Evolutionary conservation across 495 filamentous ascomycete species (phyloP).

Genomic region (Talaromyces liani): DNA sequence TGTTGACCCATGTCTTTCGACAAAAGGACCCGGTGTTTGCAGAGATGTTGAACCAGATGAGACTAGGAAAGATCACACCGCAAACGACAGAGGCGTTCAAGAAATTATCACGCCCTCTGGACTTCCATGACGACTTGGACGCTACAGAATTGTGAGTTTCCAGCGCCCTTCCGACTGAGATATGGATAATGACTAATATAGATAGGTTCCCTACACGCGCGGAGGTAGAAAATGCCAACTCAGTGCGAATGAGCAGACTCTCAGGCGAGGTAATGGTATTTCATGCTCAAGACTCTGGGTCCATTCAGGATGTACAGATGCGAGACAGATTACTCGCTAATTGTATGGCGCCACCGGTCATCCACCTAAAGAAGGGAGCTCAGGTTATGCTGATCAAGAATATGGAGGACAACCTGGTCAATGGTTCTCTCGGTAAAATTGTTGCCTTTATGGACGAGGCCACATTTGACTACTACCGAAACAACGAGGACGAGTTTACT

Average conservation of each 20-base stretch:
- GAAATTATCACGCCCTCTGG: conserved; percentile 58
- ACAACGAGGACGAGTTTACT: conserved; percentile 47
- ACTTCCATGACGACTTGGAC: conserved; percentile 68
- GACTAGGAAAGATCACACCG: conserved; percentile 69
- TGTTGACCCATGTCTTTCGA: conserved; percentile 90
- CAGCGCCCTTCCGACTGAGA: background rate
- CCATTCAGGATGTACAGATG: conserved; percentile 51
- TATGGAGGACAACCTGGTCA: conserved; percentile 87
- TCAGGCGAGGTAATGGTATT: conserved; percentile 62
- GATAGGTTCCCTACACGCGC: conserved; percentile 76
- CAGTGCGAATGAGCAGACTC: conserved; percentile 60
- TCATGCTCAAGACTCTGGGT: conserved; percentile 67
- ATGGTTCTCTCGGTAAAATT: conserved; percentile 85
- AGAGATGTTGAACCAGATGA: conserved; percentile 94
- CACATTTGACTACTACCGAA: conserved; percentile 58
- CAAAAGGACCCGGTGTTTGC: conserved; percentile 92
- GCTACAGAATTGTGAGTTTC: conserved; percentile 75
- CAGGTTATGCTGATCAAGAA: conserved; percentile 99
- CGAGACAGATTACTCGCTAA: conserved; percentile 75
- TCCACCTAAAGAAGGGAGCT: conserved; percentile 81
- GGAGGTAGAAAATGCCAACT: conserved; percentile 87
- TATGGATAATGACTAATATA: background rate
- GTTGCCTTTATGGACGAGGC: conserved; percentile 79
- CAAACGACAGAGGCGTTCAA: conserved; percentile 65
- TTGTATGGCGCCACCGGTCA: conserved; percentile 79